Conservation (phyloP, 805 yeast species). For the Spathaspora gorwiae region DNA sequence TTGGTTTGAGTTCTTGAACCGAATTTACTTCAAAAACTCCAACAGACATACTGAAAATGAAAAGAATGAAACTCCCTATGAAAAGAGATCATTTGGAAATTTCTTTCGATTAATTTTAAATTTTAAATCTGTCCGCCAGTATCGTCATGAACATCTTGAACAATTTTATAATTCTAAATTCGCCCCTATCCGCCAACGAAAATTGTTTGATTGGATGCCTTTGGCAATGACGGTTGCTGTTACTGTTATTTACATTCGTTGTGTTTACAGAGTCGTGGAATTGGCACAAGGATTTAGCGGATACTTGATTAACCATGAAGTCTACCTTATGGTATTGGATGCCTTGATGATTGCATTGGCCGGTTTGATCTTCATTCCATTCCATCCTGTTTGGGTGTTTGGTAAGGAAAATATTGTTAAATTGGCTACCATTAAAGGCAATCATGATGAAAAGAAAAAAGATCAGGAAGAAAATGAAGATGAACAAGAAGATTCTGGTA, state of each 20-base stretch:
- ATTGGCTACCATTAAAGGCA: constrained; percentile 23
- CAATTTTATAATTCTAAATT: constrained; percentile 25
- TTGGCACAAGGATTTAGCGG: constrained; percentile 36
- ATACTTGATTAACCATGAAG: constrained; percentile 32
- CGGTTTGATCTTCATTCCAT: constrained; percentile 31
- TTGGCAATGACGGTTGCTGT: constrained; percentile 31
- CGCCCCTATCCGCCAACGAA: constrained; percentile 17
- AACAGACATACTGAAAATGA: constrained; percentile 4
- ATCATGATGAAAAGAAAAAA: constrained; percentile 13
- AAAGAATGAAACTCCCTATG: constrained; percentile 10
- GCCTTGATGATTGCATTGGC: constrained; percentile 34
- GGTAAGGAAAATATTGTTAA: constrained; percentile 25
- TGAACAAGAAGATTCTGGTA: constrained; percentile 1
- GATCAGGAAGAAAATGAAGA: not conserved
- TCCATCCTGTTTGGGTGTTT: constrained; percentile 36
- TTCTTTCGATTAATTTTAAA: constrained; percentile 27
- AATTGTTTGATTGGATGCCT: constrained; percentile 29
- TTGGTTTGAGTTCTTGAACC: constrained; percentile 32
- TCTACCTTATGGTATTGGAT: constrained; percentile 34
- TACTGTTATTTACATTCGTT: constrained; percentile 28
- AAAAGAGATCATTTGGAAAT: constrained; percentile 19
- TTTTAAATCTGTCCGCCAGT: constrained; percentile 17
- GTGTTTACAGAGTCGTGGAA: constrained; percentile 39
- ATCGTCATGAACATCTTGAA: constrained; percentile 23
- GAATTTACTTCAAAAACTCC: constrained; percentile 26